Evolutionary conservation across 23 red algal species (phyloP), one percentile per base, ranked within the genome.

Genomic region (Gracilaria vermiculophylla): DNA sequence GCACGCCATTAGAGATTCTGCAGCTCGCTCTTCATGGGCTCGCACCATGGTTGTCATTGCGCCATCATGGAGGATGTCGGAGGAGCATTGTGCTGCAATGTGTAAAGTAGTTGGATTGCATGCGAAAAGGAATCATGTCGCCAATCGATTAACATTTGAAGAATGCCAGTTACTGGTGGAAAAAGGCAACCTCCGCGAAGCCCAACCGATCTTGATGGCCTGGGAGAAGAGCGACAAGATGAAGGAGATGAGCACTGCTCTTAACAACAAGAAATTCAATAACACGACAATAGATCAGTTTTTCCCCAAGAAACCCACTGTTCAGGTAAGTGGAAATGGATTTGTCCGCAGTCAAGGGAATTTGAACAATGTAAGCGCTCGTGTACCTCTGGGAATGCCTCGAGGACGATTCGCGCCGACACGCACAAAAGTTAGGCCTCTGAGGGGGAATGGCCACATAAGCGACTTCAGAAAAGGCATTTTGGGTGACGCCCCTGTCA

Each of bases 211-310:
- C 58, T 20, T 85, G 45, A 16, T 51, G 41, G 4, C 36, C 21
- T 85, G 81, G 81, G 21, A 57, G 10, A 71, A 34, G 19, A 66
- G 33, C 31, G 11, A 44, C 14, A 23, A 72, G 25, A 64, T 8
- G n/a, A 45, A 54, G 17, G 64, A 52, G 40, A 13, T 28, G 23
- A 7, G 47, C 37, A 71, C 17, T 15, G 44, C 12, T 17, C 19
- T 24, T 25, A 53, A 31, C 8, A 9, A 11, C 21, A 65, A 69
- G 0, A 49, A 6, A 23, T 53, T 50, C 19, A 44, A 70, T 16
- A 62, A 6, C 37, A 85, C 62, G 21, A 85, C 10, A 10, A 85
- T 85, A 33, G 81, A 85, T 71, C 62, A 85, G 15, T 85, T 55
- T 53, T 73, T 73, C 19, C 4, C 19, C 20, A 10, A 19, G 37